A percentile compares a stretch with the other conserved stretches of the same genome.
Conservation (phyloP, 106 monocot species). For the Dendrobium nobile region DNA sequence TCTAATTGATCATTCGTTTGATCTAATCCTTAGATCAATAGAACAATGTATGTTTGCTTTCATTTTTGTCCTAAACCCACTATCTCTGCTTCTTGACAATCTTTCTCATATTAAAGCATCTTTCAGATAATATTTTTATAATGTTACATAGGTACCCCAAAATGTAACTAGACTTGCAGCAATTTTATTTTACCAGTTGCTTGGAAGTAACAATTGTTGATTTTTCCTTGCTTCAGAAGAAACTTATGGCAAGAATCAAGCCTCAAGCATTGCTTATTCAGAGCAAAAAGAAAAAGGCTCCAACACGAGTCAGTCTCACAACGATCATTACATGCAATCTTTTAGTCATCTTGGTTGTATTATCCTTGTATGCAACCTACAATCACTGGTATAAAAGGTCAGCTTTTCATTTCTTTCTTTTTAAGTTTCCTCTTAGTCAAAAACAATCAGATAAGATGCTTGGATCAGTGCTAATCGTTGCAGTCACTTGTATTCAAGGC, state of each 20-base stretch:
- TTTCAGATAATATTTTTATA: too few relatives aligned
- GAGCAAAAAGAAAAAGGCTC: slow-evolving; percentile 69
- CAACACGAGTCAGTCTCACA: slow-evolving; percentile 35
- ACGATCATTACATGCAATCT: slow-evolving; percentile 58
- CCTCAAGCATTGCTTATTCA: slow-evolving; percentile 58
- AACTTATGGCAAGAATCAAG: slow-evolving; percentile 73
- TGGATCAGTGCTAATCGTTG: background rate
- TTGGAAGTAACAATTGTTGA: slow-evolving; percentile 1
- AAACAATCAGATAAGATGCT: background rate
- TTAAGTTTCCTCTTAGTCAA: background rate
- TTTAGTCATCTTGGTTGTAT: slow-evolving; percentile 40
- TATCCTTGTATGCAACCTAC: slow-evolving; percentile 54
- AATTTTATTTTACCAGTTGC: background rate
- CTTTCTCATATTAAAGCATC: too few relatives aligned
- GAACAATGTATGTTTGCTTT: too few relatives aligned
- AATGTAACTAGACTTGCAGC: too few relatives aligned
- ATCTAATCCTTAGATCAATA: too few relatives aligned
- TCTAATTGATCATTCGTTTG: too few relatives aligned
- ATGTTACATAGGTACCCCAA: too few relatives aligned
- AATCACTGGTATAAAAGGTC: slow-evolving; percentile 57
- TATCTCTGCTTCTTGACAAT: too few relatives aligned
- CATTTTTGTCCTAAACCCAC: too few relatives aligned
- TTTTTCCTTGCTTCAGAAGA: background rate
- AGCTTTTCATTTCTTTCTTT: slow-evolving; percentile 3
- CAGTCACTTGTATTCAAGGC: background rate